Evolutionary conservation across 2,329 filamentous ascomycete genomes (phyloP).

Genomic region (Penicillium freii): DNA sequence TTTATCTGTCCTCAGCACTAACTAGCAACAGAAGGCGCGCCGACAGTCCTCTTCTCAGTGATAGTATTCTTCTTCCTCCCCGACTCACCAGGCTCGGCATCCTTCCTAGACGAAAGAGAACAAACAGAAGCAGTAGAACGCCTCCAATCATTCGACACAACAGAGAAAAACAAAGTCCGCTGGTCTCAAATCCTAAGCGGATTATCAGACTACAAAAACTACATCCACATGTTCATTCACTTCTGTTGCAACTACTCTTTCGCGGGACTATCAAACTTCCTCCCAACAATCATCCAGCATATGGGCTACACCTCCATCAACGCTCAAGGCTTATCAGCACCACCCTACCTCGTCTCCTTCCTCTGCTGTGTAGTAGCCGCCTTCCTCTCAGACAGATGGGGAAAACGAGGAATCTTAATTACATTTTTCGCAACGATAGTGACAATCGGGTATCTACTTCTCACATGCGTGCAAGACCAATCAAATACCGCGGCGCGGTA

Average conservation of each 20-base stretch:
- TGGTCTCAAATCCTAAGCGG: conserved; percentile 37
- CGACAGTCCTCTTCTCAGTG: conserved; percentile 43
- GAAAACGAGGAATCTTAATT: conserved; percentile 38
- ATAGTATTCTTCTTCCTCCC: conserved; percentile 47
- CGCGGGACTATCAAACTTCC: conserved; percentile 42
- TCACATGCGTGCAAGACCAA: conserved; percentile 28
- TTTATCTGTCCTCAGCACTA: conserved; percentile 4
- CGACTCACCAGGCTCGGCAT: conserved; percentile 45
- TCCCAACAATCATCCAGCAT: conserved; percentile 43
- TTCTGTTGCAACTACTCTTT: conserved; percentile 43
- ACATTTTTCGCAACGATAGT: conserved; percentile 27
- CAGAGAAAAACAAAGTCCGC: conserved; percentile 27
- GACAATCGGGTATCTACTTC: conserved; percentile 36
- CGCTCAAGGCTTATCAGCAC: conserved; percentile 45
- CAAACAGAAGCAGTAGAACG: conserved; percentile 53
- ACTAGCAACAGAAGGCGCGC: conserved; percentile 38
- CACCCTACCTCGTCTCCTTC: conserved; percentile 44
- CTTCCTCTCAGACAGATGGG: conserved; percentile 37
- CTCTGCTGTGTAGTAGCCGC: conserved; percentile 31
- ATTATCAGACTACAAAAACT: conserved; percentile 40
- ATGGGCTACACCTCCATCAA: conserved; percentile 43
- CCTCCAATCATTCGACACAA: conserved; percentile 34
- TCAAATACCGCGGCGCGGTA: conserved; percentile 35
- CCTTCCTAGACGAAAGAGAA: conserved; percentile 45
- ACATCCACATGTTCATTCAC: conserved; percentile 38